A percentile compares a stretch with the other conserved stretches of the same genome.
phyloP scores from a whole-genome alignment of 495 filamentous ascomycete species.

The Talaromyces ruber region DNA sequence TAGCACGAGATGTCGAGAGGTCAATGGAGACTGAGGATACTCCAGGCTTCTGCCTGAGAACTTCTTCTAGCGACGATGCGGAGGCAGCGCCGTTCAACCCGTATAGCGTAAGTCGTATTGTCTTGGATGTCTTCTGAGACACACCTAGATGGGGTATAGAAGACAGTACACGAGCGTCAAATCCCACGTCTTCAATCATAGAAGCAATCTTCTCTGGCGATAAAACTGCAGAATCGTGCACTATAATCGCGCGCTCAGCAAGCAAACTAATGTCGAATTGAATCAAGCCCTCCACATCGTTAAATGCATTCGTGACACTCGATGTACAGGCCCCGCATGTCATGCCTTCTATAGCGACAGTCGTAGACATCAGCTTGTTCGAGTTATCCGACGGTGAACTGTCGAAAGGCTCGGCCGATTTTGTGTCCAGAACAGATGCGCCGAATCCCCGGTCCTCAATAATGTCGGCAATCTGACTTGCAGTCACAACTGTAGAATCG shows the following conservation, averaged over 20 bases:
- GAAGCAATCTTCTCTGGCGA: constrained; percentile 59
- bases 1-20: constrained; percentile 56
- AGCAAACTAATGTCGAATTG: constrained; percentile 91
- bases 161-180: constrained; percentile 69
- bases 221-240: constrained; percentile 69
- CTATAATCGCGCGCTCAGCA: constrained; percentile 82
- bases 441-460: constrained; percentile 93
- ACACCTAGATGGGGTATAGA: constrained; percentile 26
- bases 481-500: constrained; percentile 51
- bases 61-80: constrained; percentile 62
- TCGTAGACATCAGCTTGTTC: constrained; percentile 53
- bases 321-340: constrained; percentile 95
- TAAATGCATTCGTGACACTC: constrained; percentile 78
- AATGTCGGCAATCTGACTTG: constrained; percentile 72
- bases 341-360: constrained; percentile 85
- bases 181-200: constrained; percentile 66
- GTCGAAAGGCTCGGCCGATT: constrained; percentile 12
- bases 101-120: constrained; percentile 72
- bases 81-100: constrained; percentile 63
- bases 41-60: constrained; percentile 56
- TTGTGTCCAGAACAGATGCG: constrained; percentile 60
- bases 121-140: constrained; percentile 26
- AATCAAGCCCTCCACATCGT: constrained; percentile 63
- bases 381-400: constrained; percentile 32
- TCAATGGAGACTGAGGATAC: constrained; percentile 65